Evolutionary conservation across 345 rosid species (phyloP), one percentile per base, ranked within the genome.

Genomic region (Kandelia obovata): DNA sequence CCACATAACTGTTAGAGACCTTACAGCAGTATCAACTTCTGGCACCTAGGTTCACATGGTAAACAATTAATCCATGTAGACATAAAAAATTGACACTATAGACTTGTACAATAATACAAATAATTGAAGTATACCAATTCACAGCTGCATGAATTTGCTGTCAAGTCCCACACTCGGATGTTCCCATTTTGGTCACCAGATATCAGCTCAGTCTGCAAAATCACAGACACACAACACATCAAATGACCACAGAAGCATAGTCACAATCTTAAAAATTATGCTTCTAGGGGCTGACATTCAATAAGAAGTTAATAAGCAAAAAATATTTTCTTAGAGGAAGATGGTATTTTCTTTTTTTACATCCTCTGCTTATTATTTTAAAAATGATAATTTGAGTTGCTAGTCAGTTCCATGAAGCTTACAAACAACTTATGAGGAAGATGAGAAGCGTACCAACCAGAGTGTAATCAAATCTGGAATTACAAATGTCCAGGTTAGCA

Each of bases 111-210:
- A 49, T 25, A 61, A 64, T 34, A 57, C 1, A 68, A 75, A 53
- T 51, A 53, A 20, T 62, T 43, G 62, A 53, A 26, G 56, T 72
- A 58, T 83, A 91, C 99, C 95, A 94, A 72, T 81, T 94, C 96
- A 75, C 96, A 91, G 78, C 97, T 94, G 85, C 97, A 91, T 21
- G 92, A 87, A 80, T 94, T 86, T 59, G 98, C 98, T 57, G 92
- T 89, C 81, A 94, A 83, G 79, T 94, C 98, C 98, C 98, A 89
- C 51, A 94, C 98, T 60, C 95, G 93, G 51, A 94, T 91, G 81
- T 94, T 91, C 37, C 96, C 97, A 67, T 91, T 91, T 75, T 94
- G 98, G 79, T 94, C 98, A 30, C 98, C 98, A 61, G 95, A 91
- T 83, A 91, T 94, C 79, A 93, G 75, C 63, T 91, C 97, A 15